Evolutionary conservation across 202 grass and related monocot genomes (phyloP).

Genomic region (Schoenoplectus tabernaemontani): DNA sequence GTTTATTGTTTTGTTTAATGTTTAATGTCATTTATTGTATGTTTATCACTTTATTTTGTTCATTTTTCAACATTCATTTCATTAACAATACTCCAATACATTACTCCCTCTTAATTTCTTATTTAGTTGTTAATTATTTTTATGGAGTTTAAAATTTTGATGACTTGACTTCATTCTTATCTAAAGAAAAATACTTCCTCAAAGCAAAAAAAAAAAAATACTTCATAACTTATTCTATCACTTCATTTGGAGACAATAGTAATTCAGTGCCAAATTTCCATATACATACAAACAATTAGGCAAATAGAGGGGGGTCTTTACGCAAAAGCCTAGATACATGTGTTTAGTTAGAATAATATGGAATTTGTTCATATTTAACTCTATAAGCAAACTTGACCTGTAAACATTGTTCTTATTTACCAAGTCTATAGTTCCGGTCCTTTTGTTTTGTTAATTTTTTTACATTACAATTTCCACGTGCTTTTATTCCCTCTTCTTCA

Average conservation of each 20-base stretch:
- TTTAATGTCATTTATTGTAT: too few species aligned
- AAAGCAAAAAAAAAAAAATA: too few species aligned
- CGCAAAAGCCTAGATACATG: neutral
- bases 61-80: too few species aligned
- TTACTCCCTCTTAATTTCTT: too few species aligned
- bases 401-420: neutral
- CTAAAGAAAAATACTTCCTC: too few species aligned
- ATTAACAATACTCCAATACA: too few species aligned
- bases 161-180: too few species aligned
- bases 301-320: neutral
- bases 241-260: neutral
- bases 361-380: neutral
- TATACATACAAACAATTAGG: neutral
- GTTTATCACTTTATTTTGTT: neutral
- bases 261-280: neutral
- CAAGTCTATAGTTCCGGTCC: neutral
- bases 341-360: neutral
- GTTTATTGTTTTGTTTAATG: neutral
- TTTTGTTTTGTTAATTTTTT: slow-evolving; percentile 10
- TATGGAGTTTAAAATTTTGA: too few species aligned
- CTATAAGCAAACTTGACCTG: neutral
- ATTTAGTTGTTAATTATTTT: too few species aligned
- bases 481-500: neutral
- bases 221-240: neutral
- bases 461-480: neutral